Conservation (phyloP, 768 basidiomycete species). For the Gyrodon lividus region DNA sequence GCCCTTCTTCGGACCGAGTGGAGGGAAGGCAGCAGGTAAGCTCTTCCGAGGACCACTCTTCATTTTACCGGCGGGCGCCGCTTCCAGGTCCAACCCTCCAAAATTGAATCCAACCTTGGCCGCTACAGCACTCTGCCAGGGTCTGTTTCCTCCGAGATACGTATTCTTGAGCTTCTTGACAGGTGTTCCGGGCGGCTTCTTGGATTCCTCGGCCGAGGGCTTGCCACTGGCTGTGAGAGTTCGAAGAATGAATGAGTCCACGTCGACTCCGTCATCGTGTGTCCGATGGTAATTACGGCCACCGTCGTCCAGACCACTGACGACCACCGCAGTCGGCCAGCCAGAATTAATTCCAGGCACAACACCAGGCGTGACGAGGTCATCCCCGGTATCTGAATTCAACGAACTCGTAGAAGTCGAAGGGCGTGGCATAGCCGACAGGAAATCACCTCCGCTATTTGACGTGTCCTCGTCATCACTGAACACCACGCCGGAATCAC, state of each 20-base stretch:
- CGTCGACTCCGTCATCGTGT: conserved; percentile 37
- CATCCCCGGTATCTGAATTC: conserved; percentile 56
- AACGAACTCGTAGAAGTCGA: conserved; percentile 66
- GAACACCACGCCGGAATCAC: conserved; percentile 63
- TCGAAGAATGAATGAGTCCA: conserved; percentile 72
- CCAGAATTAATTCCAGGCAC: conserved; percentile 53
- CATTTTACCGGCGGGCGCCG: conserved; percentile 38
- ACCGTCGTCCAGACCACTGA: conserved; percentile 43
- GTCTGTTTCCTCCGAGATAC: conserved; percentile 55
- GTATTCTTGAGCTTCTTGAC: conserved; percentile 72
- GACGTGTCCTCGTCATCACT: conserved; percentile 55
- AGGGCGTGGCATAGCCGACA: conserved; percentile 48
- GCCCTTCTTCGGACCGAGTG: conserved; percentile 34
- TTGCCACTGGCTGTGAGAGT: conserved; percentile 62
- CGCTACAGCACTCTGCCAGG: conserved; percentile 81
- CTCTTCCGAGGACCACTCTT: conserved; percentile 67
- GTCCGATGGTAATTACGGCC: conserved; percentile 19
- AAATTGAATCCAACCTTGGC: conserved; percentile 59
- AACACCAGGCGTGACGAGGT: conserved; percentile 67
- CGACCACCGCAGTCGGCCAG: conserved; percentile 54
- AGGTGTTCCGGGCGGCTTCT: conserved; percentile 76
- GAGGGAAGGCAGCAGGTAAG: conserved; percentile 68
- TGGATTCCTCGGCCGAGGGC: conserved; percentile 41
- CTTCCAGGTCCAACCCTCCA: conserved; percentile 37
- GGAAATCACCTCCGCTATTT: conserved; percentile 15